A percentile compares a stretch with the other conserved stretches of the same genome.
Conservation (phyloP, 164 flowering plant genomes). For the Malania oleifera region DNA sequence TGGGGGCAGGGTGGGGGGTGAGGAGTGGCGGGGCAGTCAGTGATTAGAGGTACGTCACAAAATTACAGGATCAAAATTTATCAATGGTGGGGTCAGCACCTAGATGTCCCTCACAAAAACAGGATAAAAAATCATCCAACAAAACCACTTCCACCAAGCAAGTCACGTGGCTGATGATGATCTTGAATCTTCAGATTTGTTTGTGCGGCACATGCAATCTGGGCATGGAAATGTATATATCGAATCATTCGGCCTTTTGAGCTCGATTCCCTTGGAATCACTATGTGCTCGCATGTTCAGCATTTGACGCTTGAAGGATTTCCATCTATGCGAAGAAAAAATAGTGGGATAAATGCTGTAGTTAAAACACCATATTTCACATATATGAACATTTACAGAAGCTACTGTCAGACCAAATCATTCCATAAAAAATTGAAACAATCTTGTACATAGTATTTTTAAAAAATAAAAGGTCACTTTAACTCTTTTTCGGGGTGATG, state of each 20-base stretch:
- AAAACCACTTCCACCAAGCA: background rate
- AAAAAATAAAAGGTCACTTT: too few relatives aligned
- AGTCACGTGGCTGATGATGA: constrained; percentile 41
- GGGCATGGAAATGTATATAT: constrained; percentile 91
- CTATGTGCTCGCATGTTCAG: constrained; percentile 72
- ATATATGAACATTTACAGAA: background rate
- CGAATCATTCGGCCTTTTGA: constrained; percentile 76
- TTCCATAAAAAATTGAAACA: too few relatives aligned
- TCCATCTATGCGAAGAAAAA: constrained; percentile 58
- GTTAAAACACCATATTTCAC: too few relatives aligned
- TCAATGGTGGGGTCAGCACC: constrained; percentile 35
- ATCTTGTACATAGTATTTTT: too few relatives aligned
- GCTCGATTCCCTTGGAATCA: constrained; percentile 77
- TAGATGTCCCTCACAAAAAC: constrained; percentile 12
- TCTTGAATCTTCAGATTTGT: constrained; percentile 49
- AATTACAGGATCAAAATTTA: too few relatives aligned
- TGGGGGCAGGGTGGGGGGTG: too few relatives aligned
- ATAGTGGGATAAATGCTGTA: background rate
- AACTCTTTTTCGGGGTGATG: too few relatives aligned
- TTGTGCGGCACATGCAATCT: constrained; percentile 78
- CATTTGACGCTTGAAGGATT: constrained; percentile 81
- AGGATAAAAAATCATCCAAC: constrained; percentile 10
- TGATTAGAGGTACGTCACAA: too few relatives aligned
- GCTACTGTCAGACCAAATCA: too few relatives aligned
- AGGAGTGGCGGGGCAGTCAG: too few relatives aligned